These are phyloP conservation scores for Gossypium sturtianum DNA, from an alignment of 345 rosid genomes.

Conservation along the genomic window DNA sequence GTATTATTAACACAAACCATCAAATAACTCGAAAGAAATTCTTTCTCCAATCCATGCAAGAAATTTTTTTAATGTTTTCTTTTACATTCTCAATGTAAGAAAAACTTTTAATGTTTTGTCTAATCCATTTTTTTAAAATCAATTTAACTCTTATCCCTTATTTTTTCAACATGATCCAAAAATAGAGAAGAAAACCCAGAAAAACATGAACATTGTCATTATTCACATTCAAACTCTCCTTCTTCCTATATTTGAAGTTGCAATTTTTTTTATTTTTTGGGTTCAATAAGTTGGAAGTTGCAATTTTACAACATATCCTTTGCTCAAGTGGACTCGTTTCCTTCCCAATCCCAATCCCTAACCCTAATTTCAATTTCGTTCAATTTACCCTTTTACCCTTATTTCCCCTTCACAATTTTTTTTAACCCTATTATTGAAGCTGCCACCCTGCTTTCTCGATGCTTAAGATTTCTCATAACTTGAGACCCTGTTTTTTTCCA, in stretches of 20 bases:
- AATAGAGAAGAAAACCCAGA: neutral
- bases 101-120: no score
- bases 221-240: no score
- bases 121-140: no score
- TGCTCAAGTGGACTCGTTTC: neutral
- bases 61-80: no score
- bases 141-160: neutral
- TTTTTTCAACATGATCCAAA: neutral
- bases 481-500: neutral
- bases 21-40: neutral
- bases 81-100: no score
- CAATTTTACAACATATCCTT: no score
- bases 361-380: neutral
- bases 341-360: neutral
- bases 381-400: neutral
- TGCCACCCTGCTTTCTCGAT: neutral
- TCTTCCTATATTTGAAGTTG: no score
- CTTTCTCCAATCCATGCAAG: no score
- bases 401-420: no score
- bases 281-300: no score
- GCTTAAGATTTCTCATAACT: neutral
- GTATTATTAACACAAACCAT: neutral
- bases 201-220: no score
- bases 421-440: neutral
- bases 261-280: no score